Evolutionary conservation across 1,284 basidiomycete species (phyloP), one percentile per base, ranked within the genome.

Genomic region (Cerrena zonata): DNA sequence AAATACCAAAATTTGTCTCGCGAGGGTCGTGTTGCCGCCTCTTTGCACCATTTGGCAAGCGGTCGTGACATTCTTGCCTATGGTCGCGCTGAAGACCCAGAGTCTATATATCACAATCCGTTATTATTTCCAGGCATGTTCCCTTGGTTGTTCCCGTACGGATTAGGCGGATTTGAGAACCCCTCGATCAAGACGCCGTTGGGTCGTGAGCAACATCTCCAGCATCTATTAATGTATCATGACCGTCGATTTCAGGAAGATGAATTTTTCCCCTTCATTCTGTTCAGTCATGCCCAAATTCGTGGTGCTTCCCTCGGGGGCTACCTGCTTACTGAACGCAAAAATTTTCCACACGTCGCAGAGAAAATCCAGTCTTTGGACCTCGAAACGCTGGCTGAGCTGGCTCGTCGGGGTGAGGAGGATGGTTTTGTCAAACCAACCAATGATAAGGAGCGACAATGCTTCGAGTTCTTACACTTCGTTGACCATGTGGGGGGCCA

Each of bases 211-310:
- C 12, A 19, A 11, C 62, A 63, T 40, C 65, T 65, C 27, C 38
- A 49, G 21, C 50, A 58, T 12, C 46, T 70, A 5, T 50, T 73
- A 1, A 61, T 70, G 61, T 74, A 72, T 51, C 59, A 69, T 56
- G 69, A 74, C 51, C 67, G 68, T 43, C 36, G 65, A 1, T 74
- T 74, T 56, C 71, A 74, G 44, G 43, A 37, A 0, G 71, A 73
- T 49, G 22, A 52, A 1, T 49, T 58, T 13, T 74, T 73, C 56
- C 59, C 67, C 0, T 22, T 74, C 24, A 57, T 73, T 19, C 68
- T 66, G 30, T 34, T 34, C 15, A 34, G 15, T 34, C 30, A 41
- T 5, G 21, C 7, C 10, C n/a, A 22, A 18, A 65, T 74, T 0
- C 68, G 64, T 41, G 36, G 53, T 0, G 51, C 52, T 23, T 56